Percentiles rank a stretch among this genome's conserved stretches.
These are phyloP conservation scores for Pythium rhizo-oryzae DNA, from an alignment of 352 stramenopile species.

Conservation along the genomic window DNA sequence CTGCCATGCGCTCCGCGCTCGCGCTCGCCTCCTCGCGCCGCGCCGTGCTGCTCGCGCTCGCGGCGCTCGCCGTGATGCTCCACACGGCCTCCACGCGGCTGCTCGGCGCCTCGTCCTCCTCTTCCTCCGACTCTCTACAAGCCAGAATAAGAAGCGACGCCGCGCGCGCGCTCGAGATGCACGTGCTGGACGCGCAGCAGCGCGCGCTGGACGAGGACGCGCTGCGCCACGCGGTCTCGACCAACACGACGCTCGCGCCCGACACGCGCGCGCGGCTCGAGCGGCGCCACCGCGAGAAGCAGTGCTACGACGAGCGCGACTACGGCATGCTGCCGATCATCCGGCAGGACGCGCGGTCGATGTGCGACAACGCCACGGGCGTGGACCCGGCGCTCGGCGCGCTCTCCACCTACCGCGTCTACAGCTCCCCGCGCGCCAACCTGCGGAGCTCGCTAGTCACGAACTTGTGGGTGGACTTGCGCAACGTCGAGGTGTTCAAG, in stretches of 20 bases:
- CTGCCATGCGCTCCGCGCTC: background rate
- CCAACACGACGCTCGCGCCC: background rate
- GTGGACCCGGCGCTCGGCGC: constrained; percentile 22
- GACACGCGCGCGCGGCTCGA: background rate
- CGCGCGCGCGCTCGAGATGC: background rate
- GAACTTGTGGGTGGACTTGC: constrained; percentile 59
- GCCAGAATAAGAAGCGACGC: background rate
- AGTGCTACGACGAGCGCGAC: constrained; percentile 16
- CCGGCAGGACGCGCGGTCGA: background rate
- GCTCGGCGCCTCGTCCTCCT: too few species aligned
- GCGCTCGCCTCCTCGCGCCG: background rate
- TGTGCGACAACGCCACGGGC: constrained; percentile 8
- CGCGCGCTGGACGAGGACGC: background rate
- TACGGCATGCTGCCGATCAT: constrained; percentile 11
- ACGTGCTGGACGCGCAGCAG: background rate
- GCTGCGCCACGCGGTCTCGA: background rate
- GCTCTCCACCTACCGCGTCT: constrained; percentile 11
- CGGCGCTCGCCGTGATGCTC: background rate
- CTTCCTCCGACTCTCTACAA: too few species aligned
- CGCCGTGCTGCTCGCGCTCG: background rate
- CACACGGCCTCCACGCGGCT: background rate
- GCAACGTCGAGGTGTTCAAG: constrained; percentile 24
- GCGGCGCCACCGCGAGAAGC: background rate
- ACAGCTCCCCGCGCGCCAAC: constrained; percentile 16
- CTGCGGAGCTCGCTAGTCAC: constrained; percentile 38